Evolutionary conservation across 805 yeast genomes (phyloP), one percentile per base, ranked within the genome.

Genomic region (Yamadazyma tumulicola): DNA sequence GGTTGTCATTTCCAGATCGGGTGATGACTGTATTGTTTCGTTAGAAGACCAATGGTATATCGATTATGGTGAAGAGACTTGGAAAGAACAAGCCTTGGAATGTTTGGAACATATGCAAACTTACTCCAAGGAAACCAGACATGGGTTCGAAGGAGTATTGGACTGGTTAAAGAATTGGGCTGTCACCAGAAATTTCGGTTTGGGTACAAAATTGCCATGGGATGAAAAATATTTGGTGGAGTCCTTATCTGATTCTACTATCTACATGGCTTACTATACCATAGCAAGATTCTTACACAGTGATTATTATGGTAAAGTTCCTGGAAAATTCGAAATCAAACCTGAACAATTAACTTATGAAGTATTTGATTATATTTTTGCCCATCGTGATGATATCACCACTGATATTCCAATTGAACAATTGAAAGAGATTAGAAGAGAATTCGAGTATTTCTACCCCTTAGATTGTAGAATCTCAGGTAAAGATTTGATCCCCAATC

Each of bases 151-250:
- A 64, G 89, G 88, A 61, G 95, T 85, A 39, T 72, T 93, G 53
- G 94, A 82, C 48, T 93, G 98, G 98, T 77, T 93, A 54, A 85
- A 83, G 68, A 89, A 88, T 71, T 93, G 98, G 98, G 97, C 98
- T 34, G 86, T 93, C 40, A 86, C 95, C 39, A 85, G 98, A 72
- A 81, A 95, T 37, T 93, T 86, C 51, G 98, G 98, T 59, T 74
- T 93, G 48, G 98, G 98, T 59, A 80, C 97, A 38, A 81, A 70
- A 56, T 77, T 93, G 47, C 98, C 98, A 39, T 93, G 98, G 98
- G 98, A 93, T 69, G 82, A 84, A 47, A 81, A 81, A 57, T 89
- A 84, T 55, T 75, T 93, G 53, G 91, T 93, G 38, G 98, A 93
- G 69, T 87, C 96, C 14, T 73, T 93, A 51, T 85, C 96, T 23